Evolutionary conservation across 2,329 filamentous ascomycete genomes (phyloP), one percentile per base, ranked within the genome.

Genomic region (Ascochyta koolunga): DNA sequence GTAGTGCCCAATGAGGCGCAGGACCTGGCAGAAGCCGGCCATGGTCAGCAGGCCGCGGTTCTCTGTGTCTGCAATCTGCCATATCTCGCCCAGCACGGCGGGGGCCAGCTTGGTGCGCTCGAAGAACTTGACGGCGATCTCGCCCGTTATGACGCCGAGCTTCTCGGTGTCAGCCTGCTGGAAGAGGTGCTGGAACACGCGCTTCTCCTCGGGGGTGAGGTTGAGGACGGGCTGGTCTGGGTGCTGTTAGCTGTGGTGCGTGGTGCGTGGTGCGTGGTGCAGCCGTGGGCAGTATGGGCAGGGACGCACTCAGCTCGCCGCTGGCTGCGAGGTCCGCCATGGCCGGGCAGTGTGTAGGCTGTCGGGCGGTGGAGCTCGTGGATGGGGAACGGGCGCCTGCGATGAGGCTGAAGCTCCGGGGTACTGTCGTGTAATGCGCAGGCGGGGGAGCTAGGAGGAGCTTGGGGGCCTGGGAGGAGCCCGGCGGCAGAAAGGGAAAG

Each of bases 31-130:
- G 78, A 99, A 99, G 72, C 93, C 95, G 36, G 92, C 86, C 18
- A 92, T 92, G 29, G 93, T 97, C 64, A 99, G 81, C 64, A 98
- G 89, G 46, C 95, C 95, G 61, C 93, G 87, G 79, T 99, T 99
- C 79, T 98, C 93, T 63, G 86, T 92, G 79, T 99, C 95, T 65
- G 95, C 93, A 74, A 99, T 95, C 79, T 98, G 93, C 95, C 95
- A 99, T 83, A 99, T 98, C 90, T 96, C 76, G 76, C 93, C 95
- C 55, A 99, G 83, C 42, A 95, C 83, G 58, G 90, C 87, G 48
- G 93, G 91, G 58, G 93, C 87, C 42, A 99, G 82, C 65, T 90
- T 88, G 39, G 95, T 98, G 82, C 95, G 95, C 77, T 98, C 93
- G 73, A 99, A 99, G 81, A 99, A 98, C 74, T 92, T 91, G 75